Evolutionary conservation across 2,329 filamentous ascomycete genomes (phyloP).

Genomic region (Eurotiales sp.): DNA sequence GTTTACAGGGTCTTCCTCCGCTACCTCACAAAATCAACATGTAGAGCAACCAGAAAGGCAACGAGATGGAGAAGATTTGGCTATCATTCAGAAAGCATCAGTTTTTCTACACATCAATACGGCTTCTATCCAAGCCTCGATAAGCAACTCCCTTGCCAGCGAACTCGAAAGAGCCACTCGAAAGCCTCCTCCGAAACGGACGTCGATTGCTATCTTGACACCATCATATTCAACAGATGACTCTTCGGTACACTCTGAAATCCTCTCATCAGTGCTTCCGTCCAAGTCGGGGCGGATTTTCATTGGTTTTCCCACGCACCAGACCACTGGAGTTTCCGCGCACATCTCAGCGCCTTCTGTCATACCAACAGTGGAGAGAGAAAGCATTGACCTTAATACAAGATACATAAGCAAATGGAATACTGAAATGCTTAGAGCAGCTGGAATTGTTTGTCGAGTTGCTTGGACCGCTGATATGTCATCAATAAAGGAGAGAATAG

Average conservation of each 20-base stretch:
- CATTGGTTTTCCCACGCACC: conserved; percentile 95
- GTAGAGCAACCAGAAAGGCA: conserved; percentile 57
- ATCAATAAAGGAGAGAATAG: conserved; percentile 63
- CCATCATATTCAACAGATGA: conserved; percentile 82
- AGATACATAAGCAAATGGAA: conserved; percentile 96
- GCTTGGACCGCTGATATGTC: conserved; percentile 86
- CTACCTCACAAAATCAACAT: conserved; percentile 39
- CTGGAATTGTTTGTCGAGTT: conserved; percentile 84
- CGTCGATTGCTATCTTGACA: conserved; percentile 81
- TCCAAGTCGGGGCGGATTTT: conserved; percentile 88
- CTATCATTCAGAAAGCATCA: conserved; percentile 65
- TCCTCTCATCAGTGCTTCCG: conserved; percentile 87
- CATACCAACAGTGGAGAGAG: conserved; percentile 94
- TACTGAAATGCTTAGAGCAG: conserved; percentile 82
- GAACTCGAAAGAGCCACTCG: conserved; percentile 95
- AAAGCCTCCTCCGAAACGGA: conserved; percentile 87
- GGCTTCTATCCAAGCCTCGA: conserved; percentile 72
- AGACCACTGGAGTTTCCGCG: conserved; percentile 89
- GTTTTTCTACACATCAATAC: conserved; percentile 89
- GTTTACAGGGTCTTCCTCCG: conserved; percentile 58
- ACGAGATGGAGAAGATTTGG: conserved; percentile 66
- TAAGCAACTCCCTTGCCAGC: conserved; percentile 67
- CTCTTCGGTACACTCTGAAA: conserved; percentile 63
- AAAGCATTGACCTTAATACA: conserved; percentile 94
- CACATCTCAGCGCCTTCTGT: conserved; percentile 95